Evolutionary conservation across 1,284 basidiomycete species (phyloP), one percentile per base, ranked within the genome.

Genomic region (Ustilago bromivora): DNA sequence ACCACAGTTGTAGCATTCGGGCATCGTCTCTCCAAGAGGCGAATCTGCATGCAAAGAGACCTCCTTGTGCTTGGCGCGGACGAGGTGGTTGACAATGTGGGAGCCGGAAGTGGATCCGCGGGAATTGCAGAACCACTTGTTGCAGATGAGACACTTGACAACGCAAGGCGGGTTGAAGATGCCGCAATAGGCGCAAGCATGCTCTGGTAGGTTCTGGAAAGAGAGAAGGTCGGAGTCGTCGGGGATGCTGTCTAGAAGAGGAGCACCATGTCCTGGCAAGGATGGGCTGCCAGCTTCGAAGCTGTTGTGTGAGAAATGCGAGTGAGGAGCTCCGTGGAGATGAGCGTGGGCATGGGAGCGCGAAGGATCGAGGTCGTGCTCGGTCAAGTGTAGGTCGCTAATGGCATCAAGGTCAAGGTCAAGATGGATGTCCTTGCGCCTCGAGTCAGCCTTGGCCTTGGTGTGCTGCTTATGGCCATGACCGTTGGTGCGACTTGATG

Each of bases 111-210:
- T 98, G 84, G 96, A 96, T 61, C 96, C 96, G 60, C 96, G 91
- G n/a, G 96, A 96, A 87, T 99, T 99, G 89, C 97, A 99, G 87
- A 99, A 99, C 84, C 84, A 99, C 87, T 99, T 99, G 66, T 91
- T 91, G 87, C 97, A 99, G 59, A 95, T 88, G 38, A 98, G 89
- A 84, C 97, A 99, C 88, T 97, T 96, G 73, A 99, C 96, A 17
- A 99, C 97, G 60, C 94, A 96, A 4, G 95, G 92, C 1, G 96
- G 95, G 63, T 94, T 96, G 87, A 98, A 96, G 59, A 99, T 97
- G n/a, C 96, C 96, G 84, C 96, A 99, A 86, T 99, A 99, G 32
- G 79, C 61, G 66, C 78, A 80, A 13, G 80, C 80, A 58, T 82
- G 78, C 13, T 73, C 66, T 8, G 76, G 76, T 15, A 78, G 32